Conservation (phyloP, 2,329 filamentous ascomycete genomes). For the Bipolaris cookei region DNA sequence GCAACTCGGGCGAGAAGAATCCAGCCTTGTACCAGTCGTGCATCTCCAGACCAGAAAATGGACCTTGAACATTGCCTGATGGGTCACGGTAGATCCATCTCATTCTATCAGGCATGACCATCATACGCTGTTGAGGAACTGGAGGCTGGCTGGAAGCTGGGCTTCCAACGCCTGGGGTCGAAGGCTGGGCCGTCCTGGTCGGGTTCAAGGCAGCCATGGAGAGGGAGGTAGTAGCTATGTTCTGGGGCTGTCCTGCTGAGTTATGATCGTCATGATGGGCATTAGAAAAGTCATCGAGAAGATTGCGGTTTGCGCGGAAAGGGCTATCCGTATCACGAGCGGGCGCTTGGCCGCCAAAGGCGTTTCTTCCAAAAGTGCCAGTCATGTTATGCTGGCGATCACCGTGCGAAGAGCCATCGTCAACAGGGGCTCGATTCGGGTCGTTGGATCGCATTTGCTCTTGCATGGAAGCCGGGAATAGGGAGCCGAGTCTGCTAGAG, state of each 20-base stretch:
- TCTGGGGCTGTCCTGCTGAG: constrained; percentile 27
- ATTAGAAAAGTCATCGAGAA: constrained; percentile 50
- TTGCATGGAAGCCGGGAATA: constrained; percentile 90
- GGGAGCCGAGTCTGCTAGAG: constrained; percentile 80
- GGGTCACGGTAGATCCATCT: constrained; percentile 98
- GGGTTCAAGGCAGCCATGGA: constrained; percentile 44
- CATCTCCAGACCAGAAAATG: constrained; percentile 97
- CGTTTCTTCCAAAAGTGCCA: constrained; percentile 69
- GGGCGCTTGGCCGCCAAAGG: constrained; percentile 55
- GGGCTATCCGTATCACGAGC: constrained; percentile 51
- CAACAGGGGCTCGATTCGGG: constrained; percentile 57
- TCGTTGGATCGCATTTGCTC: constrained; percentile 77
- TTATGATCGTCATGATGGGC: constrained; percentile 38
- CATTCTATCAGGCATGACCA: constrained; percentile 99
- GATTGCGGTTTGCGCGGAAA: constrained; percentile 46
- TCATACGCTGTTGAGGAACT: constrained; percentile 75
- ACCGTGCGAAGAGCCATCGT: constrained; percentile 59
- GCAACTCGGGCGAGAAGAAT: constrained; percentile 92
- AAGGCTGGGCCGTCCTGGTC: constrained; percentile 43
- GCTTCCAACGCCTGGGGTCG: constrained; percentile 50
- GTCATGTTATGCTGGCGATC: constrained; percentile 57
- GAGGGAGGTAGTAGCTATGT: constrained; percentile 38
- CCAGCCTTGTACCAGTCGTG: constrained; percentile 99
- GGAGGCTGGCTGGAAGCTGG: constrained; percentile 72
- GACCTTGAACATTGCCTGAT: constrained; percentile 88